Percentiles rank a stretch among this genome's conserved stretches.
phyloP scores from a whole-genome alignment of 805 yeast genomes.

The Nakazawaea wyomingensis region DNA sequence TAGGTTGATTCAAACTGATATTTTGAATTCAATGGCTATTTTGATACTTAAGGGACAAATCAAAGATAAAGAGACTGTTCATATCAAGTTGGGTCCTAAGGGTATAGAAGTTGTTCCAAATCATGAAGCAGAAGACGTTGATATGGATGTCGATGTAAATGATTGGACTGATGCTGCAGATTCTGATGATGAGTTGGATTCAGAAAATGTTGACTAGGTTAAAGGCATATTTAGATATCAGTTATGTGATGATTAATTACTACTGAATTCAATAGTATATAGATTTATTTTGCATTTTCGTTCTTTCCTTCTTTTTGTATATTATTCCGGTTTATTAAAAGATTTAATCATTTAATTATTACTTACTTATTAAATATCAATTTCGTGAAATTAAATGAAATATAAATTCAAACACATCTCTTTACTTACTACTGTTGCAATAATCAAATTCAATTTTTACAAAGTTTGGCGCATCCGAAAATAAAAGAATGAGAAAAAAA shows the following conservation, averaged over 20 bases:
- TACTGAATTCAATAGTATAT: no score
- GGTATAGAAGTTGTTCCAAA: constrained; percentile 83
- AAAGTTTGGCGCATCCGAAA: background rate
- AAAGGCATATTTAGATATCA: no score
- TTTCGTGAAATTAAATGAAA: no score
- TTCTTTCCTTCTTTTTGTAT: no score
- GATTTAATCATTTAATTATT: no score
- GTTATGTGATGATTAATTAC: no score
- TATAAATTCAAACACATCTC: no score
- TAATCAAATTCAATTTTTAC: no score
- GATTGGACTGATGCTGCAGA: constrained; percentile 63
- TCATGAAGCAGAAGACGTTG: constrained; percentile 57
- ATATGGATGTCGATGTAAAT: constrained; percentile 52
- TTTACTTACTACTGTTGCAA: no score
- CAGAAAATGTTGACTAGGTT: constrained; percentile 6
- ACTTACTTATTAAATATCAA: no score
- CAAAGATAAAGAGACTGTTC: constrained; percentile 81
- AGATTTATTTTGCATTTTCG: no score
- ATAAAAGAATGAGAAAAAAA: background rate
- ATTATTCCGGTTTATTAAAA: no score
- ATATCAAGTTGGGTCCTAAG: constrained; percentile 46
- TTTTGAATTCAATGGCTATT: constrained; percentile 86
- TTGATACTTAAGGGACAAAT: constrained; percentile 82
- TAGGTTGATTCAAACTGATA: constrained; percentile 83
- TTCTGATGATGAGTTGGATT: constrained; percentile 39